Percentiles rank a stretch among this genome's conserved stretches.
These are phyloP conservation scores for Quercus engelmannii DNA, from an alignment of 306 rosid genomes.

Conservation along the genomic window DNA sequence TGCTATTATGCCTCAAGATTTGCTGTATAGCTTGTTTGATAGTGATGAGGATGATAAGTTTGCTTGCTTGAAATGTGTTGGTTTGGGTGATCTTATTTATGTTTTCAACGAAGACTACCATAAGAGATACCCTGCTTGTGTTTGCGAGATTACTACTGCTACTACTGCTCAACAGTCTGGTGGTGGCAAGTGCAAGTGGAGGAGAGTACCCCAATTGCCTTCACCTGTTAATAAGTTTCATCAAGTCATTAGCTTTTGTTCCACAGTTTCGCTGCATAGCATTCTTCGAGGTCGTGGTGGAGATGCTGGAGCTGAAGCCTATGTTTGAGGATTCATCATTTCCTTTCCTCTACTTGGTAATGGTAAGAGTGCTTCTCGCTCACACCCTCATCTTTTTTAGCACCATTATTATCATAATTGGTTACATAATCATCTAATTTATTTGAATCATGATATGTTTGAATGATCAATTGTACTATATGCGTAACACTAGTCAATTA, in stretches of 20 bases:
- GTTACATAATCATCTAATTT: not conserved
- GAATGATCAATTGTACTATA: not conserved
- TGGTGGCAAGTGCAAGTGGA: conserved; percentile 49
- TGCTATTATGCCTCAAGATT: conserved; percentile 60
- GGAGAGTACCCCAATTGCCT: conserved; percentile 68
- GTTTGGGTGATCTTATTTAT: conserved; percentile 65
- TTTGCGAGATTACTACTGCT: conserved; percentile 57
- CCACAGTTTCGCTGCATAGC: conserved; percentile 46
- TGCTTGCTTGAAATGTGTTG: conserved; percentile 85
- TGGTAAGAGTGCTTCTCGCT: conserved; percentile 23
- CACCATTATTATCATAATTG: not conserved
- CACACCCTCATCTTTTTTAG: too few species aligned
- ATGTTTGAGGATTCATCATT: conserved; percentile 7
- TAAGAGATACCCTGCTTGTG: conserved; percentile 69
- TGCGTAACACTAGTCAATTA: not conserved
- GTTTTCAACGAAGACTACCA: conserved; percentile 78
- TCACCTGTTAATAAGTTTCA: conserved; percentile 69
- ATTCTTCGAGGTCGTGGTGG: conserved; percentile 41
- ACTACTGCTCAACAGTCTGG: conserved; percentile 10
- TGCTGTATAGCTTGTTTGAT: conserved; percentile 62
- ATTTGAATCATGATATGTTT: not conserved
- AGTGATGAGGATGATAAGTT: conserved; percentile 74
- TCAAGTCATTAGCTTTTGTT: conserved; percentile 70
- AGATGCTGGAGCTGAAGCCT: conserved; percentile 10
- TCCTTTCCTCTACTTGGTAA: not conserved